Conservation (phyloP, 2,329 filamentous ascomycete species). For the Aspergillus fischeri region DNA sequence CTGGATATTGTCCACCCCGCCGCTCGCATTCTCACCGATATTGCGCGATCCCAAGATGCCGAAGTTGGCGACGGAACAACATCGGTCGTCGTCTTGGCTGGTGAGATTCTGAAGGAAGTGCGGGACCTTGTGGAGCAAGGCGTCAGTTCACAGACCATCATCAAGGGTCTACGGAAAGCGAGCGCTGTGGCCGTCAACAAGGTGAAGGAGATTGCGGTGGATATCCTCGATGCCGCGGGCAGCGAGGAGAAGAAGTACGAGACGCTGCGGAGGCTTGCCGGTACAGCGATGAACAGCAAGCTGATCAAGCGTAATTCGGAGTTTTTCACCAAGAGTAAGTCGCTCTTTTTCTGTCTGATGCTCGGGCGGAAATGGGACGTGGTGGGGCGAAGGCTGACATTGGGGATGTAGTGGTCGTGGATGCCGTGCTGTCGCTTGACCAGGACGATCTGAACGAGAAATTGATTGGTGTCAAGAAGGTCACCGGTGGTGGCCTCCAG, state of each 20-base stretch:
- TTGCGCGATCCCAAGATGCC: slow-evolving; percentile 96
- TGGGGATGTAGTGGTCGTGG: slow-evolving; percentile 75
- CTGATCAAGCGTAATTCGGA: slow-evolving; percentile 94
- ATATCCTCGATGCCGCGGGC: slow-evolving; percentile 60
- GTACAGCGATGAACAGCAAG: slow-evolving; percentile 98
- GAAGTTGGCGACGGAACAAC: slow-evolving; percentile 98
- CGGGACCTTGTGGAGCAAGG: slow-evolving; percentile 96
- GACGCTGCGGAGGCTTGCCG: slow-evolving; percentile 83
- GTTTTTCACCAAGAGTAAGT: slow-evolving; percentile 92
- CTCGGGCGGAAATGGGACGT: neutral
- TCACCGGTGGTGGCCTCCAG: slow-evolving; percentile 90
- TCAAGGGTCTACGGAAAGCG: slow-evolving; percentile 89
- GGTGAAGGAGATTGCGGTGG: slow-evolving; percentile 92
- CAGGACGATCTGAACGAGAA: slow-evolving; percentile 97
- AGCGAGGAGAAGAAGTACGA: slow-evolving; percentile 85
- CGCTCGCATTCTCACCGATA: slow-evolving; percentile 94
- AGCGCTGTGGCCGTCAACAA: slow-evolving; percentile 94
- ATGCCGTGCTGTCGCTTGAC: slow-evolving; percentile 90
- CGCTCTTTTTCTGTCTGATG: neutral
- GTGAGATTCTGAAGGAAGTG: slow-evolving; percentile 94
- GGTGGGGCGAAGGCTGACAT: slow-evolving; percentile 3
- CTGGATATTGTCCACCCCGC: slow-evolving; percentile 98
- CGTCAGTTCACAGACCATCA: slow-evolving; percentile 94
- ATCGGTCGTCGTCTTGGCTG: slow-evolving; percentile 94
- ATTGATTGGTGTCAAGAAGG: slow-evolving; percentile 97